Evolutionary conservation across 192 early-diverging fungal species (phyloP).

Genomic region (Phlyctochytrium bullatum): DNA sequence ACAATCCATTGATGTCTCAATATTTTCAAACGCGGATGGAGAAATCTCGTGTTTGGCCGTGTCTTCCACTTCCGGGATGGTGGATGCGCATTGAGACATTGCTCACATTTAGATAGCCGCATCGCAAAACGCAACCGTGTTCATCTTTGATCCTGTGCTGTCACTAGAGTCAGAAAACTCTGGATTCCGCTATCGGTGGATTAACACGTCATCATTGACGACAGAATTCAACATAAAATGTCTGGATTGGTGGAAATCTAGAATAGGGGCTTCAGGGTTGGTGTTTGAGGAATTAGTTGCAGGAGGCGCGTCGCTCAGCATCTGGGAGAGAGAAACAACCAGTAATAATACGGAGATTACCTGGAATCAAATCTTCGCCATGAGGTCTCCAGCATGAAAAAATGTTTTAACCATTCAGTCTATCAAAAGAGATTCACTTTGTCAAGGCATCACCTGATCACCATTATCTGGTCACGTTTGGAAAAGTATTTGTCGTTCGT

Average conservation of each 20-base stretch:
- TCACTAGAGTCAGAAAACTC: background rate
- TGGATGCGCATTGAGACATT: background rate
- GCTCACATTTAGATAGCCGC: background rate
- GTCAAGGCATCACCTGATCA: background rate
- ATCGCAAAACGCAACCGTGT: background rate
- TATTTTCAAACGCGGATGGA: background rate
- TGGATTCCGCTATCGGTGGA: background rate
- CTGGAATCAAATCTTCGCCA: too few species aligned
- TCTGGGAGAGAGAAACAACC: background rate
- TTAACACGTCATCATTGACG: background rate
- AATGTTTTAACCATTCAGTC: too few species aligned
- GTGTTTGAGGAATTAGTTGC: background rate
- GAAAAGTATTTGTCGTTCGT: background rate
- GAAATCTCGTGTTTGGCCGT: background rate
- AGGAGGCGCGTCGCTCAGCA: background rate
- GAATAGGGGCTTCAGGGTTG: background rate
- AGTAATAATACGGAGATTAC: background rate
- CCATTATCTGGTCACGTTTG: background rate
- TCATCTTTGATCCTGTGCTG: background rate
- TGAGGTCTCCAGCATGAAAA: background rate
- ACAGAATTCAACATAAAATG: background rate
- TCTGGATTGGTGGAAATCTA: background rate
- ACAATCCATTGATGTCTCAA: background rate
- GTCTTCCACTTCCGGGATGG: background rate
- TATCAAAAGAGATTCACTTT: too few species aligned